These are phyloP conservation scores for Sequoiadendron giganteum DNA, from an alignment of 75 land plant genomes.

Conservation along the genomic window DNA sequence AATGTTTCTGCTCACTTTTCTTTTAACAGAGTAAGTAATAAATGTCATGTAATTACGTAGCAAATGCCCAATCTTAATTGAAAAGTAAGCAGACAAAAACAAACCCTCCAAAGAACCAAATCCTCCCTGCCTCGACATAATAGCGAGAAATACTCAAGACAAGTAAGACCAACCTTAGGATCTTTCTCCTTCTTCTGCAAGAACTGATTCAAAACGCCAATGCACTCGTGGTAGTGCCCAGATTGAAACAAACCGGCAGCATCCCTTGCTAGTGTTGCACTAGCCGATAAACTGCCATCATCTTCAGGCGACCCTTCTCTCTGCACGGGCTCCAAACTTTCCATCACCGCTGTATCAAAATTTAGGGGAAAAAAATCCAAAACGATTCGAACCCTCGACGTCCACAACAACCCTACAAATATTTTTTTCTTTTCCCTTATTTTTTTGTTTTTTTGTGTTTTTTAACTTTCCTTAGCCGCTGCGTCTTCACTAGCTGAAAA, in stretches of 20 bases:
- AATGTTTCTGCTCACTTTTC: background rate
- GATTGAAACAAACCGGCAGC: constrained; percentile 71
- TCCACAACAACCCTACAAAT: background rate
- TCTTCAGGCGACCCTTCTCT: constrained; percentile 16
- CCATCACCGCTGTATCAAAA: background rate
- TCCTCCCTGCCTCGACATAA: background rate
- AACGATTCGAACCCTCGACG: background rate
- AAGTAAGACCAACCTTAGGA: constrained; percentile 62
- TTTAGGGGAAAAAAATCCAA: background rate
- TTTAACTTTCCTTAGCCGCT: background rate
- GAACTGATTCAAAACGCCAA: constrained; percentile 68
- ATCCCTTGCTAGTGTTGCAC: constrained; percentile 68
- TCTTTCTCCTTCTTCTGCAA: constrained; percentile 66
- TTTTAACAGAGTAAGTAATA: background rate
- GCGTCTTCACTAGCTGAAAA: background rate
- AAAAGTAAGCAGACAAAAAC: background rate
- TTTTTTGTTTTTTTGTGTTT: background rate
- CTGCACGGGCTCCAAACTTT: background rate
- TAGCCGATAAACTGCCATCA: constrained; percentile 24
- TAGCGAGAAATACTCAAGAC: background rate
- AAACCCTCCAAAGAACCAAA: background rate
- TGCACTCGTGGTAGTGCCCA: constrained; percentile 57
- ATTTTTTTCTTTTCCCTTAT: background rate
- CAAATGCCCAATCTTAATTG: background rate
- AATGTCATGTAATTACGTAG: background rate